Conservation (phyloP, 768 basidiomycete species). For the Russula sp. region DNA sequence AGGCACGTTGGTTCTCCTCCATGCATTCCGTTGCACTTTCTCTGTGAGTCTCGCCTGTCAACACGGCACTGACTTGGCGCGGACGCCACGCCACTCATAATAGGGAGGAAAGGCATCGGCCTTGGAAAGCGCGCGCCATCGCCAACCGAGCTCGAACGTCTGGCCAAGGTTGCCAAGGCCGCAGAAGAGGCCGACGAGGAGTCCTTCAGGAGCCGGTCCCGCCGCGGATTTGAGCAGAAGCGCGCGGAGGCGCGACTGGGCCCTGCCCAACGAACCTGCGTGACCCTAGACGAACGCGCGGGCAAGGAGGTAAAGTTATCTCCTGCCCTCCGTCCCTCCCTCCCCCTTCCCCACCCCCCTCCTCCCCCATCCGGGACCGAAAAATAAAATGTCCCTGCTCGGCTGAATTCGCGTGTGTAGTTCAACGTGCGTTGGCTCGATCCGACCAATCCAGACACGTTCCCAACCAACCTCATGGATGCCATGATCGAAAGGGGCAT, state of each 20-base stretch:
- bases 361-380: too few relatives aligned
- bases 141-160: conserved; percentile 52
- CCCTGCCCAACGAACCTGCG: conserved; percentile 69
- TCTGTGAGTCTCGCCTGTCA: not conserved
- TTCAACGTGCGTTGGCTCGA: conserved; percentile 81
- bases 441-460: conserved; percentile 52
- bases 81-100: not conserved
- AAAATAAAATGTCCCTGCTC: too few relatives aligned
- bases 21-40: not conserved
- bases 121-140: conserved; percentile 60
- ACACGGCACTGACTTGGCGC: not conserved
- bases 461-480: conserved; percentile 60
- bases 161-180: conserved; percentile 66
- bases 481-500: conserved; percentile 39
- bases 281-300: conserved; percentile 64
- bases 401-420: conserved; percentile 32
- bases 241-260: conserved; percentile 64
- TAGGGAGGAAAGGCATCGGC: conserved; percentile 77
- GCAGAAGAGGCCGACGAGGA: conserved; percentile 47
- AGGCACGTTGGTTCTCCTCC: conserved; percentile 41
- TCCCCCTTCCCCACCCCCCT: not conserved
- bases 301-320: conserved; percentile 45
- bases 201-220: conserved; percentile 62
- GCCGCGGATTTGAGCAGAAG: conserved; percentile 68
- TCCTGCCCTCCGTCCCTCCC: not conserved